These are phyloP conservation scores for Acanthamoeba polyphaga DNA, from an alignment of 208 protist species.

Conservation along the genomic window DNA sequence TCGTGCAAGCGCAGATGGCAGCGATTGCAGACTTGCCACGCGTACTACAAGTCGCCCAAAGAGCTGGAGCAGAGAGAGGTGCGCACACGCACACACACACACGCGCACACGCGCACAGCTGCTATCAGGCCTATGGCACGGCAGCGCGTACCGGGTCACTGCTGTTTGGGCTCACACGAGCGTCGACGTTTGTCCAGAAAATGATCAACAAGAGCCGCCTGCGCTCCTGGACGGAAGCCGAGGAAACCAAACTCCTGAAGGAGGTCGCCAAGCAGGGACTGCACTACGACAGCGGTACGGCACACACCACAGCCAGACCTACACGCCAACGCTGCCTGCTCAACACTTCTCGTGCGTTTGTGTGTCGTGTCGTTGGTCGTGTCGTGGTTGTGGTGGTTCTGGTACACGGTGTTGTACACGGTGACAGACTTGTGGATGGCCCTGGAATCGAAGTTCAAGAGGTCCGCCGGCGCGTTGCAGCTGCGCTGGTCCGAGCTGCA, in stretches of 20 bases:
- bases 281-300: slow-evolving; percentile 16
- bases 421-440: neutral
- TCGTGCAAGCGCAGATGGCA: slow-evolving; percentile 45
- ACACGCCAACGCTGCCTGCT: neutral
- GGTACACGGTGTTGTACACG: neutral
- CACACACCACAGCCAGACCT: too few species aligned
- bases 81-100: neutral
- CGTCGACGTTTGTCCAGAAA: neutral
- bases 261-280: neutral
- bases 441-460: slow-evolving; percentile 5
- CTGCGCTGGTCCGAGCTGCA: slow-evolving; percentile 47
- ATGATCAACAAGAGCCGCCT: slow-evolving; percentile 5
- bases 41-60: slow-evolving; percentile 36
- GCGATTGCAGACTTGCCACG: neutral
- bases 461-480: slow-evolving; percentile 19
- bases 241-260: neutral
- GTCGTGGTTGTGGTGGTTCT: neutral
- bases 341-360: neutral
- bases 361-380: neutral
- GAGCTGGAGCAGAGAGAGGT: slow-evolving; percentile 9
- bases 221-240: neutral
- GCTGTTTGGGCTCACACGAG: too few species aligned
- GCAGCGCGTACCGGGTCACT: too few species aligned
- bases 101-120: neutral
- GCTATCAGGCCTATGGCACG: too few species aligned